Evolutionary conservation across 225 moss, liverwort and hornwort genomes (phyloP).

Genomic region (Marchantia paleacea): DNA sequence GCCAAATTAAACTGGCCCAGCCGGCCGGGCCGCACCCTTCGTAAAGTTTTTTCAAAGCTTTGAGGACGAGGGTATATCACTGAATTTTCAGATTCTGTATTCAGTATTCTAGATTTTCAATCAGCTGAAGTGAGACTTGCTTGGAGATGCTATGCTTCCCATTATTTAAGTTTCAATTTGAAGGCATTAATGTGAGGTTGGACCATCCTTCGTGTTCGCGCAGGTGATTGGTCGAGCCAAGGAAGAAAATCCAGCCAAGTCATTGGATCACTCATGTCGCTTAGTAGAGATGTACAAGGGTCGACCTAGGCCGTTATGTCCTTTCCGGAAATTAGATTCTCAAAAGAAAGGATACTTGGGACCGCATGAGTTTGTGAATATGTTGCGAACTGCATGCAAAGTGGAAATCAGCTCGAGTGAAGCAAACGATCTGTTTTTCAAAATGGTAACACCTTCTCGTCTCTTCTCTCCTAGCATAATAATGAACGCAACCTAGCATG

Average conservation of each 20-base stretch:
- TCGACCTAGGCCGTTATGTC: slow-evolving; percentile 31
- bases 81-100: neutral
- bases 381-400: slow-evolving; percentile 33
- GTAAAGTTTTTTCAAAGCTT: slow-evolving; percentile 8
- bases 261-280: slow-evolving; percentile 34
- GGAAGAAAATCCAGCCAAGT: slow-evolving; percentile 44
- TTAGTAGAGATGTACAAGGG: slow-evolving; percentile 24
- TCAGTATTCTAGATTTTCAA: neutral
- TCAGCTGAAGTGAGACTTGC: neutral
- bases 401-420: slow-evolving; percentile 30
- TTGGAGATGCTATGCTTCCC: neutral
- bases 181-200: neutral
- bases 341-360: slow-evolving; percentile 37
- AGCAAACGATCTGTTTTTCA: slow-evolving; percentile 45
- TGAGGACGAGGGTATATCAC: neutral
- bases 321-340: slow-evolving; percentile 45
- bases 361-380: slow-evolving; percentile 34
- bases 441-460: slow-evolving; percentile 32
- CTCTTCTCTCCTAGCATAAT: neutral
- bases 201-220: neutral
- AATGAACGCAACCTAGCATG: too few species aligned
- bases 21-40: neutral
- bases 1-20: neutral
- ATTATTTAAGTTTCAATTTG: neutral
- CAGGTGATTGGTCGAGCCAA: slow-evolving; percentile 45